Conservation (phyloP, 495 filamentous ascomycete species). For the Penicillium roqueforti region DNA sequence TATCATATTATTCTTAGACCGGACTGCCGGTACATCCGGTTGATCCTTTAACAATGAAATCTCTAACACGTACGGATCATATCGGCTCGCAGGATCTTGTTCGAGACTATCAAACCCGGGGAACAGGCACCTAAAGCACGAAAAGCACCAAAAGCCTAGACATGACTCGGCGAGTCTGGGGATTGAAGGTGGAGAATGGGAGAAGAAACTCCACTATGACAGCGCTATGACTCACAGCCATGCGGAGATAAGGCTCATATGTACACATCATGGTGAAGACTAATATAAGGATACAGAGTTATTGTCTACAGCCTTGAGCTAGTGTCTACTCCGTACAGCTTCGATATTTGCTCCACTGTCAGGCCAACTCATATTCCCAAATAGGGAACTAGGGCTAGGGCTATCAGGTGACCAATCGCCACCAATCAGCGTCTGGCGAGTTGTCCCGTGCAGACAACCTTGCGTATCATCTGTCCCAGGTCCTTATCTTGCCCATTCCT, state of each 20-base stretch:
- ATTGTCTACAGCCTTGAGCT: conserved; percentile 1
- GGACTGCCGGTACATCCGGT: not conserved
- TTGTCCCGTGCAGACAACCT: conserved; percentile 18
- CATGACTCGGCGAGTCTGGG: conserved; percentile 10
- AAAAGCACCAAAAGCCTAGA: not conserved
- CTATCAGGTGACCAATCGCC: conserved; percentile 6
- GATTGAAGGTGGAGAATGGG: conserved; percentile 16
- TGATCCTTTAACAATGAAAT: not conserved
- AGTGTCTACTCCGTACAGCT: not conserved
- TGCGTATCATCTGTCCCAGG: conserved; percentile 2
- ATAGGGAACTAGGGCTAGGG: conserved; percentile 25
- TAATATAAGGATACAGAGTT: not conserved
- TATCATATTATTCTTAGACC: conserved; percentile 7
- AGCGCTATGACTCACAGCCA: conserved; percentile 16
- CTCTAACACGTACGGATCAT: too few species aligned
- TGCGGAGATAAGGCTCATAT: conserved; percentile 5
- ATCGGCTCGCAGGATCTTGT: not conserved
- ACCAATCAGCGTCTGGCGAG: conserved; percentile 19
- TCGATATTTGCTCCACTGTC: not conserved
- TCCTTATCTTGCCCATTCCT: conserved; percentile 17
- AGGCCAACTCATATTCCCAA: not conserved
- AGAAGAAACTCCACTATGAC: conserved; percentile 13
- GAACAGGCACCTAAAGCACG: not conserved
- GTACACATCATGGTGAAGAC: too few species aligned
- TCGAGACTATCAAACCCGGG: too few species aligned